phyloP scores from a whole-genome alignment of 169 alveolate genomes.

The Sarcocystis neurona region DNA sequence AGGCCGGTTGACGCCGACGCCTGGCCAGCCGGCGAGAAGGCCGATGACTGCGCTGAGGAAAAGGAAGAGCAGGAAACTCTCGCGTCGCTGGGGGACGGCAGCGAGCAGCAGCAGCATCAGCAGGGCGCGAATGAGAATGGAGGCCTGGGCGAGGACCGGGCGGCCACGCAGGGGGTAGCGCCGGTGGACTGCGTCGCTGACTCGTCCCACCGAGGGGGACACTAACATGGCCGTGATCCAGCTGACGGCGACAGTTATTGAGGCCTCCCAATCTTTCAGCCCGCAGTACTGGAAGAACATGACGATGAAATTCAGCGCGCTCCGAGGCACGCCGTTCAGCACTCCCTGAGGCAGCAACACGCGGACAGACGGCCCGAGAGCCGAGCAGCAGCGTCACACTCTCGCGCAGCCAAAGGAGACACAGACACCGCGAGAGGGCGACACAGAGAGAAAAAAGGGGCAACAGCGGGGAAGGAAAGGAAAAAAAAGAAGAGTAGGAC shows the following conservation, averaged over 20 bases:
- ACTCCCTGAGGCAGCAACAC: constrained; percentile 65
- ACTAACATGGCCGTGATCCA: constrained; percentile 82
- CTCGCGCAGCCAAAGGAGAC: constrained; percentile 27
- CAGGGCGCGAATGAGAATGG: constrained; percentile 69
- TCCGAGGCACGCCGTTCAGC: constrained; percentile 83
- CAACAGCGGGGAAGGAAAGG: neutral
- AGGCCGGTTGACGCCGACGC: constrained; percentile 85
- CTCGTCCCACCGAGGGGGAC: constrained; percentile 83
- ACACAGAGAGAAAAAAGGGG: neutral
- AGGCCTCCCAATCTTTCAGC: constrained; percentile 79
- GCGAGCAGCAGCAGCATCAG: constrained; percentile 53
- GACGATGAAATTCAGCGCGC: constrained; percentile 81
- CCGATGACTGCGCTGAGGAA: constrained; percentile 76
- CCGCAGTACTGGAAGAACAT: constrained; percentile 86
- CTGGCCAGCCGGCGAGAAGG: constrained; percentile 80
- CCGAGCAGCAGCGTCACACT: constrained; percentile 39
- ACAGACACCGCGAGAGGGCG: neutral
- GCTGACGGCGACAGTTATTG: constrained; percentile 76
- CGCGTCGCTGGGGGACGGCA: constrained; percentile 61
- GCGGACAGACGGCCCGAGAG: neutral
- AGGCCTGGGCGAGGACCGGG: constrained; percentile 67
- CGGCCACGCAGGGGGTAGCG: constrained; percentile 79
- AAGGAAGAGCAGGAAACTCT: constrained; percentile 54
- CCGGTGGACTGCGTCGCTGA: constrained; percentile 78
- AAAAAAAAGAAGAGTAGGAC: neutral